Evolutionary conservation across 352 stramenopile species (phyloP).

Genomic region (Blastocystis sp.): DNA sequence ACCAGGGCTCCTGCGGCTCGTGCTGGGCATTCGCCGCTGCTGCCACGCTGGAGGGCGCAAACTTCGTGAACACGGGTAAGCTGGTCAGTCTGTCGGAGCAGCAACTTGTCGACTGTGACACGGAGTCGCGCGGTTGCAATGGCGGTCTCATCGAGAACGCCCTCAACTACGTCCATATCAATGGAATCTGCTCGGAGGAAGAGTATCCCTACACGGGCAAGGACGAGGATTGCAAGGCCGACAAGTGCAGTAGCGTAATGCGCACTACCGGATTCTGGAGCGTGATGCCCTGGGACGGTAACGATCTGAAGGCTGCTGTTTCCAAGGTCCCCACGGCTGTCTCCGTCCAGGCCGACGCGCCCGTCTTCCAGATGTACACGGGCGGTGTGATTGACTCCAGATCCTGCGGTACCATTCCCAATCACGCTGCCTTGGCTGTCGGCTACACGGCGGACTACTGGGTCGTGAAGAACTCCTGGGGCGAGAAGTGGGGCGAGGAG

Average conservation of each 20-base stretch:
- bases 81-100: slow-evolving; percentile 14
- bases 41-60: slow-evolving; percentile 35
- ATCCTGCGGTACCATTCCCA: background rate
- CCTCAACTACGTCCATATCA: background rate
- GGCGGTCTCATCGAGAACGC: slow-evolving; percentile 14
- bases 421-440: slow-evolving; percentile 20
- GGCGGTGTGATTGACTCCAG: slow-evolving; percentile 26
- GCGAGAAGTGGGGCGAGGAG: slow-evolving; percentile 47
- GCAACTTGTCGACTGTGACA: slow-evolving; percentile 52
- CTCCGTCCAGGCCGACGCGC: slow-evolving; percentile 7
- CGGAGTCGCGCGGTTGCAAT: background rate
- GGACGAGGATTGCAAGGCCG: background rate
- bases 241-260: background rate
- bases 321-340: slow-evolving; percentile 7
- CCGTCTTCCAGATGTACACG: slow-evolving; percentile 32
- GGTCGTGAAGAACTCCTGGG: slow-evolving; percentile 67
- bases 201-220: slow-evolving; percentile 24
- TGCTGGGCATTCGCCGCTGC: slow-evolving; percentile 57
- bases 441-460: slow-evolving; percentile 42
- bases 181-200: background rate
- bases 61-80: slow-evolving; percentile 31
- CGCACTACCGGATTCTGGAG: background rate
- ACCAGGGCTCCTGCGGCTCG: slow-evolving; percentile 43
- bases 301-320: slow-evolving; percentile 17
- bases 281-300: background rate